A percentile compares a stretch with the other conserved stretches of the same genome.
Conservation (phyloP, 176 grass and related monocot species). For the Triticum aestivum region DNA sequence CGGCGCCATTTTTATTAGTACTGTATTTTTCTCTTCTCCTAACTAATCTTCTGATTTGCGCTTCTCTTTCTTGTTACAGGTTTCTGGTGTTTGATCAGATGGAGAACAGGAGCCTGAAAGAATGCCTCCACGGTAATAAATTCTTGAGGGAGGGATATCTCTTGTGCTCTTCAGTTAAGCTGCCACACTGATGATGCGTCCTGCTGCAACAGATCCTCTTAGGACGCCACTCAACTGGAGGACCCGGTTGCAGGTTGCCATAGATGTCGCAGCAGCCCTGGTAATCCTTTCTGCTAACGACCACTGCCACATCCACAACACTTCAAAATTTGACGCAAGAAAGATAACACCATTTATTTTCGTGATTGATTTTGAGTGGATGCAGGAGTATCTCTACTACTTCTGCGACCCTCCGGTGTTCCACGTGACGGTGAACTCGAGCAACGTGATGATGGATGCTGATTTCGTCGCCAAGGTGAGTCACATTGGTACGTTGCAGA, state of each 20-base stretch:
- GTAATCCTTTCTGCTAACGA: conserved; percentile 28
- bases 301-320: not conserved
- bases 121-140: conserved; percentile 75
- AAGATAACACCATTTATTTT: conserved; percentile 1
- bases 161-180: not conserved
- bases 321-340: not conserved
- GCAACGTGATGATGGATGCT: conserved; percentile 67
- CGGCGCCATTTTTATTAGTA: not conserved
- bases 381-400: conserved; percentile 94
- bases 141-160: not conserved
- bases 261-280: conserved; percentile 91
- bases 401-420: conserved; percentile 83
- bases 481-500: not conserved
- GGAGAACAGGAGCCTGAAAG: conserved; percentile 82
- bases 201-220: conserved; percentile 61
- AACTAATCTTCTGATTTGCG: not conserved
- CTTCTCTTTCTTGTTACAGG: conserved; percentile 35
- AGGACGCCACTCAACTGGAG: conserved; percentile 90
- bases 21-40: not conserved
- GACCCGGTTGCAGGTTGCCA: conserved; percentile 77
- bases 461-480: conserved; percentile 75
- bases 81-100: conserved; percentile 89
- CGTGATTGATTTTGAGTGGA: conserved; percentile 21
- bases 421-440: conserved; percentile 67
- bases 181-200: not conserved